Evolutionary conservation across 2,329 filamentous ascomycete genomes (phyloP), one percentile per base, ranked within the genome.

Genomic region (Penicillium sp.): DNA sequence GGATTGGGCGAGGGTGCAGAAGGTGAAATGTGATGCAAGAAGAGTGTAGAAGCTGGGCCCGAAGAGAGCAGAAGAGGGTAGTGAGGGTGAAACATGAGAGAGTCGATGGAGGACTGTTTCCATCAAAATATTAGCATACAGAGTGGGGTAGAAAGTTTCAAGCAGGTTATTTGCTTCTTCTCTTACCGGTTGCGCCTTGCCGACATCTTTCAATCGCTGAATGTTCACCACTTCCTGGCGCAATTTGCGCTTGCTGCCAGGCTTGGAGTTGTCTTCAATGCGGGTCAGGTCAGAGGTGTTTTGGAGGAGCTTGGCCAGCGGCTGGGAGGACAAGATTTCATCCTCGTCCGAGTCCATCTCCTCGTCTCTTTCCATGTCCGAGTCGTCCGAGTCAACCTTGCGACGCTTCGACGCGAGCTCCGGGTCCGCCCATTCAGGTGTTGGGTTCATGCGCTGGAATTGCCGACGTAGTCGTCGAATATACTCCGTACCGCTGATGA

Each of bases 181-280:
- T 18, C 75, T 66, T 70, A 79, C 79, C 43, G 82, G 84, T 68
- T 94, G 88, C 29, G 78, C 75, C 66, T 87, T 84, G 25, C 87
- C 81, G 55, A 97, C 85, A 66, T 96, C 90, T 66, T 90, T 86
- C 54, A 88, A 82, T 60, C 89, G 83, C 67, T 95, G 88, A 53
- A 98, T 95, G 66, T 94, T 87, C 57, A 98, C 78, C 39, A 89
- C 84, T 69, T 95, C 91, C 37, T 91, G 87, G 45, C 88, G 84
- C 50, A 97, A 76, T 63, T 86, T 89, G 60, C 83, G 80, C 64
- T 79, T 80, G 67, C 82, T 86, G 18, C 68, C 67, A 18, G 72
- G 60, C 4, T 71, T 71, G 18, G 73, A 74, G 24, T 71, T 63
- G 12, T 76, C 77, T 29, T 68, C 69, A 26, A 69, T 58, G 46